Conservation (phyloP, 2,329 filamentous ascomycete genomes). For the Fusarium goolgardi region DNA sequence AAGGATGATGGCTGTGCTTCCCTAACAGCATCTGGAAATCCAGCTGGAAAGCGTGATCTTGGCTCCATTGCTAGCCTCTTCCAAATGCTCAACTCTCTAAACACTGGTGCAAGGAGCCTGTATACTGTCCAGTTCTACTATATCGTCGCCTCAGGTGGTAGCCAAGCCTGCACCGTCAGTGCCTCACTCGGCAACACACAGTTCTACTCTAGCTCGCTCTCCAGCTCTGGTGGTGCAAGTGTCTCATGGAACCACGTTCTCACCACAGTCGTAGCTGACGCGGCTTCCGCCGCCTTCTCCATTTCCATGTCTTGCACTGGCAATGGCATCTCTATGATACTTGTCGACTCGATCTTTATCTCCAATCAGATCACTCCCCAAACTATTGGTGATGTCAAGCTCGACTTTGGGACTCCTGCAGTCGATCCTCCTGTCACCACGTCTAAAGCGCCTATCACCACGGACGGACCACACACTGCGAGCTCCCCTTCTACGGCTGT, state of each 20-base stretch:
- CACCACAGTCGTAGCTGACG: neutral
- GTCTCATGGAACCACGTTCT: slow-evolving; percentile 15
- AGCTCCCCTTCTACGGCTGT: neutral
- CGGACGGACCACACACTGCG: accelerated
- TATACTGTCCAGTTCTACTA: slow-evolving; percentile 31
- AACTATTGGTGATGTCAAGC: slow-evolving; percentile 13
- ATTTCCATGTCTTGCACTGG: slow-evolving; percentile 13
- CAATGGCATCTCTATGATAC: neutral
- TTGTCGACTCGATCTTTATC: slow-evolving; percentile 25
- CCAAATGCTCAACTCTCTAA: neutral
- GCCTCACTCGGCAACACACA: neutral
- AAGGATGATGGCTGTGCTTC: slow-evolving; percentile 18
- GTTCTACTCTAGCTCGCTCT: slow-evolving; percentile 11
- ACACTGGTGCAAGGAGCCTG: neutral
- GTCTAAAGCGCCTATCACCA: neutral
- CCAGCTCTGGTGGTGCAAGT: neutral
- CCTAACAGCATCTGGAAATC: neutral
- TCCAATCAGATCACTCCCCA: slow-evolving; percentile 29
- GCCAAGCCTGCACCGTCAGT: neutral
- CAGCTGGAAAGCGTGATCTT: neutral
- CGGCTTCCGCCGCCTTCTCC: neutral
- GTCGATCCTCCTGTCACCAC: neutral
- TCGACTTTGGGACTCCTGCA: neutral
- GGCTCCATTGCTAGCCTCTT: slow-evolving; percentile 4
- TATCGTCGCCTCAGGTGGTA: neutral